phyloP scores from a whole-genome alignment of 2,329 filamentous ascomycete genomes.

The Fragosphaeria purpurea region DNA sequence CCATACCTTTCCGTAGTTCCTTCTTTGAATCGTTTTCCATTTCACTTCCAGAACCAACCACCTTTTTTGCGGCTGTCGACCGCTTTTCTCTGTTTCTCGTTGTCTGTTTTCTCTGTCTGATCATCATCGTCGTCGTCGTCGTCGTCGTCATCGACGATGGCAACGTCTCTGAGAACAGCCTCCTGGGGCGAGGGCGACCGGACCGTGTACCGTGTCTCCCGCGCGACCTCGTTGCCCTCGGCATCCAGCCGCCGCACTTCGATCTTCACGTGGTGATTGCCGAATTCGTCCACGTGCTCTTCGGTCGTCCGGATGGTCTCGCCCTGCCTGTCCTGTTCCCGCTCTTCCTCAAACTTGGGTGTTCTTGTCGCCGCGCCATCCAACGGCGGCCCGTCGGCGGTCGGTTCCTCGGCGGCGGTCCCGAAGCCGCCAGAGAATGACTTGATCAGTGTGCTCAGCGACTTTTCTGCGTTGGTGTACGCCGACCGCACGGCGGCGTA shows the following conservation, averaged over 20 bases:
- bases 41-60: slow-evolving; percentile 33
- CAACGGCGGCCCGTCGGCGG: not conserved
- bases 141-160: not conserved
- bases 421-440: slow-evolving; percentile 17
- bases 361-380: not conserved
- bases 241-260: slow-evolving; percentile 30
- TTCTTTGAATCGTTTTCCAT: not conserved
- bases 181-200: slow-evolving; percentile 6
- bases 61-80: slow-evolving; percentile 17
- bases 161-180: not conserved
- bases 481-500: slow-evolving; percentile 28
- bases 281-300: slow-evolving; percentile 33
- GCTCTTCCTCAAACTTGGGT: not conserved
- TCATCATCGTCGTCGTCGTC: not conserved
- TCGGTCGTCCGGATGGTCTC: slow-evolving; percentile 27
- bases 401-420: no score
- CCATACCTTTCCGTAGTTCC: no score
- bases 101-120: not conserved
- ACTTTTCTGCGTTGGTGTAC: slow-evolving; percentile 26
- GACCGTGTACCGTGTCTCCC: slow-evolving; percentile 20
- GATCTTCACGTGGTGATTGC: slow-evolving; percentile 32
- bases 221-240: slow-evolving; percentile 31
- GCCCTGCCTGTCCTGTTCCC: not conserved
- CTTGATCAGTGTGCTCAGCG: slow-evolving; percentile 32
- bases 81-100: slow-evolving; percentile 5